Percentiles rank a stretch among this genome's conserved stretches.
These are phyloP conservation scores for Paraphaeosphaeria minitans DNA, from an alignment of 2,329 filamentous ascomycete species.

Conservation along the genomic window DNA sequence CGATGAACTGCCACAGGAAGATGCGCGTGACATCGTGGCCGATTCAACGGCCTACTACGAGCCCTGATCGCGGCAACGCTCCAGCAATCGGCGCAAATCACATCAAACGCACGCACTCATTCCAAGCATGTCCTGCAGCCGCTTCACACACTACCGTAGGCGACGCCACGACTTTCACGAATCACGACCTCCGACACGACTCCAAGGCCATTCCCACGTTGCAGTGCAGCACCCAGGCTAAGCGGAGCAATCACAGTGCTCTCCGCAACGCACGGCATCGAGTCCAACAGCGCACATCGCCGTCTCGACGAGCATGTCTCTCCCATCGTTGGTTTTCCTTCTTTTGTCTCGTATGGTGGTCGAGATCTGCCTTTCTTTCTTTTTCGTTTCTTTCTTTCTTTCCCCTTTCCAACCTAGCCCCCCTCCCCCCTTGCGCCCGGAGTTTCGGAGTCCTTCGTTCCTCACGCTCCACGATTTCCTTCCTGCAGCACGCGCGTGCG, in stretches of 20 bases:
- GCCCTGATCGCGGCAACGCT: slow-evolving; percentile 18
- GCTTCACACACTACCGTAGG: slow-evolving; percentile 1
- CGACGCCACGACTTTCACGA: not conserved
- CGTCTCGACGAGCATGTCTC: not conserved
- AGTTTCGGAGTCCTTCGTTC: not conserved
- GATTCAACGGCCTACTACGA: slow-evolving; percentile 31
- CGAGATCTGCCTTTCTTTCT: not conserved
- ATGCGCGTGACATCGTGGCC: slow-evolving; percentile 46
- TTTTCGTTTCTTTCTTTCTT: too few species aligned
- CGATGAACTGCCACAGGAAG: slow-evolving; percentile 48
- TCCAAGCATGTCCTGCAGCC: slow-evolving; percentile 4
- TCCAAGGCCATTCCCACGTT: slow-evolving; percentile 1
- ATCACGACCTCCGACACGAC: not conserved
- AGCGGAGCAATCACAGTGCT: slow-evolving; percentile 8
- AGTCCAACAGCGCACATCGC: not conserved
- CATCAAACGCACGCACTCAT: not conserved
- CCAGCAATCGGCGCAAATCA: slow-evolving; percentile 1
- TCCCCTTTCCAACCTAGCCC: not conserved
- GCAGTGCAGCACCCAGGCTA: slow-evolving; percentile 5
- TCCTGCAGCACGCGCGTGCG: slow-evolving; percentile 1
- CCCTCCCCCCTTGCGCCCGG: not conserved
- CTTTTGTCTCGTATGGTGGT: not conserved
- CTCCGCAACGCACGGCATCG: not conserved
- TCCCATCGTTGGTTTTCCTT: not conserved
- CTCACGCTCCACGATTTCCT: not conserved